Percentiles rank a stretch among this genome's conserved stretches.
Evolutionary conservation across 1,284 basidiomycete genomes (phyloP).

Genomic region (Moniliophthora roreri): DNA sequence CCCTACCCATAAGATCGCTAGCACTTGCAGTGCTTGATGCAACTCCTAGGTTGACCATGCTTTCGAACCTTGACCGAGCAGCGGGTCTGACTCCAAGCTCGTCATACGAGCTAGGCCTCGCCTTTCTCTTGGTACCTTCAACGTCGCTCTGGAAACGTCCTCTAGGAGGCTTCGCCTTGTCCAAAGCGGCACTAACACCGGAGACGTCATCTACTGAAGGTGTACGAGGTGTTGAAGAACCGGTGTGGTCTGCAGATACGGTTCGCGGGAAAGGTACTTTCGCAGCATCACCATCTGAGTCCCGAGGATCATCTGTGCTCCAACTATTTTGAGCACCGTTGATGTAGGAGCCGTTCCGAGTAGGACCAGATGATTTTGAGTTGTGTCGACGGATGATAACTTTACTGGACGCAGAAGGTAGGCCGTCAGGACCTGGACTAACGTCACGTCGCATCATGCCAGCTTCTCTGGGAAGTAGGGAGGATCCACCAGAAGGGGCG

Average conservation of each 20-base stretch:
- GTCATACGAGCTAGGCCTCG: slow-evolving; percentile 67
- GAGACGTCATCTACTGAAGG: background rate
- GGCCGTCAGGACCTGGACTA: slow-evolving; percentile 47
- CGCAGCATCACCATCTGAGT: slow-evolving; percentile 23
- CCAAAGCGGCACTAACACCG: slow-evolving; percentile 13
- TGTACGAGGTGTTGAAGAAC: slow-evolving; percentile 29
- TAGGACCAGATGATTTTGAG: slow-evolving; percentile 39
- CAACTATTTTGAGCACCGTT: slow-evolving; percentile 29
- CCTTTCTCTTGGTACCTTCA: slow-evolving; percentile 55
- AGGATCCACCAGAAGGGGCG: slow-evolving; percentile 30
- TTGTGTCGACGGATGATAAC: slow-evolving; percentile 58
- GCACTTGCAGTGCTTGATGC: slow-evolving; percentile 52
- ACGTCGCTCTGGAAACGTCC: slow-evolving; percentile 72
- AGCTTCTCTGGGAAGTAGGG: slow-evolving; percentile 58
- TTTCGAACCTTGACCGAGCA: slow-evolving; percentile 61
- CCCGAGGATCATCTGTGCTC: slow-evolving; percentile 32
- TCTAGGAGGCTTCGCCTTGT: slow-evolving; percentile 50
- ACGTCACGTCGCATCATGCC: slow-evolving; percentile 47
- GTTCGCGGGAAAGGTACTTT: slow-evolving; percentile 64
- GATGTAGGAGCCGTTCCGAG: slow-evolving; percentile 48
- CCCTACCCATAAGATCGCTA: slow-evolving; percentile 62
- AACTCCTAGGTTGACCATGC: slow-evolving; percentile 62
- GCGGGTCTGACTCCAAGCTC: slow-evolving; percentile 53
- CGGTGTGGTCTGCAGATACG: slow-evolving; percentile 44
- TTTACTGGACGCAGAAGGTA: slow-evolving; percentile 36